Evolutionary conservation across 129 eudicot genomes (phyloP).

Genomic region (Tagetes erecta): DNA sequence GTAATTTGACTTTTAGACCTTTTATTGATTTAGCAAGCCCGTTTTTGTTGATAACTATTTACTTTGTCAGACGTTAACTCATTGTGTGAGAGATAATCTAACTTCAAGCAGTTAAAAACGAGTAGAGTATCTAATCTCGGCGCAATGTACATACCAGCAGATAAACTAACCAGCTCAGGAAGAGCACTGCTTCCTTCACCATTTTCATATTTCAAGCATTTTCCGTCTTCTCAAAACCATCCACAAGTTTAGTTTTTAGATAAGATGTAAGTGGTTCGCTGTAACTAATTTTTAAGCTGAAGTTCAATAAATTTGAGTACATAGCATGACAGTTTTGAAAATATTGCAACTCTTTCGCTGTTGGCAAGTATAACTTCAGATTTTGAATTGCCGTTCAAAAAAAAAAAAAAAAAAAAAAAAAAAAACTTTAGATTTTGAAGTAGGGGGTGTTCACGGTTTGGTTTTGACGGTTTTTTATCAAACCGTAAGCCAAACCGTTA

Average conservation of each 20-base stretch:
- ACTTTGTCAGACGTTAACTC: conserved; percentile 1
- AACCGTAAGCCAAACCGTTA: no score
- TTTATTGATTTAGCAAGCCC: background rate
- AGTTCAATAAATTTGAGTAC: conserved; percentile 26
- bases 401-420: no score
- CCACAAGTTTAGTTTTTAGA: conserved; percentile 27
- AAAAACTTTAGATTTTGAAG: no score
- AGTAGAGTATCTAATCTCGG: conserved; percentile 26
- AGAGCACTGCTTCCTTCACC: conserved; percentile 27
- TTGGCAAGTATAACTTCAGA: conserved; percentile 34
- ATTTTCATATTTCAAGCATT: conserved; percentile 37
- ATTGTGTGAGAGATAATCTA: conserved; percentile 12
- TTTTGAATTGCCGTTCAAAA: background rate
- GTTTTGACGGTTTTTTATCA: no score
- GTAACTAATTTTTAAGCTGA: conserved; percentile 26
- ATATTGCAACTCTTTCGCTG: conserved; percentile 12
- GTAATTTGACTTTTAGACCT: background rate
- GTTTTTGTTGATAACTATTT: background rate
- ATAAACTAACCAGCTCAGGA: conserved; percentile 29
- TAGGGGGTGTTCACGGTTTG: no score
- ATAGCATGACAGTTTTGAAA: conserved; percentile 24
- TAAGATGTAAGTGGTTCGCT: conserved; percentile 27
- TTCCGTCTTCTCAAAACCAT: conserved; percentile 25
- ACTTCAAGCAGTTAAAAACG: conserved; percentile 34
- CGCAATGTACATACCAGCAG: conserved; percentile 21